Base-by-base conservation (phyloP, 352 stramenopile species). In the Achlya hypogyna region DNA sequence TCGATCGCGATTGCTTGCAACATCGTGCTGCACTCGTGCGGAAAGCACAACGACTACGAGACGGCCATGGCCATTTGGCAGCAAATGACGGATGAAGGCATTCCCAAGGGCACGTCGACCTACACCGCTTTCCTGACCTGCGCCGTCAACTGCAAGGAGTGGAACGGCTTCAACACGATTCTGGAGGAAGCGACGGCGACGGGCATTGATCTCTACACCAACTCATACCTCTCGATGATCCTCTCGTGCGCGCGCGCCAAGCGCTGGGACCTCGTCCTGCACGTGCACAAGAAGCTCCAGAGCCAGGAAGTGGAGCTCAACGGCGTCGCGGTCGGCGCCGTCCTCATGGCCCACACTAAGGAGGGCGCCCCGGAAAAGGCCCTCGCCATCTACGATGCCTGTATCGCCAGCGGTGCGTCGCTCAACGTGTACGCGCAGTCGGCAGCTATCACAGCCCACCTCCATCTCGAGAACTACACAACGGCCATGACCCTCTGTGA, bases 11-110 rank as follows among this genome's bases (percentile, higher is more conserved):
- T 94, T 29, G 90, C 87, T 62, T 91, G 90, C 78, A 93, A 93
- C 71, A 93, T 78, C 65, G 88, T 93, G 31, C 75, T 94, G 51
- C 91, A 92, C 72, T 90, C 80, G 62, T 94, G 85, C 45, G 85
- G 81, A 20, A 82, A 83, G 29, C 76, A 86, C 4, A 77, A 71
- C 5, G 85, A 94, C 64, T 81, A 80, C 20, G 78, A 90, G 40
- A 89, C 82, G 53, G 81, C 85, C 0, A 34, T 88, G 4, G 82
- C 78, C 6, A 80, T 94, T 43, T 63, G 91, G 62, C 78, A 76
- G 4, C 71, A 79, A 58, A 87, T 91, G 81, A 88, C 80, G 22
- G 40, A 22, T 6, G 29, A 43, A 34, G 14, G 4, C 6, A 65
- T 65, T 23, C 59, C 59, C 12, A 52, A 53, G 20, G 56, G 22